Base-by-base conservation (phyloP, 345 rosid species). In the Gossypium thurberi region DNA sequence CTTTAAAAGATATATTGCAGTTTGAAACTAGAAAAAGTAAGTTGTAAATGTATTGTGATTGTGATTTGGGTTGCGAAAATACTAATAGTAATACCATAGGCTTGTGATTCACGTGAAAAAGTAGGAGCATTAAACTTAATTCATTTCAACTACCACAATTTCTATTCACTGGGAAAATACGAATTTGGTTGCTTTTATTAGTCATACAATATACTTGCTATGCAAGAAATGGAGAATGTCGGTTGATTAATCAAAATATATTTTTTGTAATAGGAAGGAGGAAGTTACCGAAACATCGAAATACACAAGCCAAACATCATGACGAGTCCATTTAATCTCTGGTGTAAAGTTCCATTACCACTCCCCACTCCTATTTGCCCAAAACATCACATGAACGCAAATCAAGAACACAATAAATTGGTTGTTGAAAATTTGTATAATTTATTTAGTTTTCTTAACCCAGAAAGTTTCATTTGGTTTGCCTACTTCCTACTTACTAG, bases 251-350 rank as follows among this genome's bases (percentile, higher is more conserved):
- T 26, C 25, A 33, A 33, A 33, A 33, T 33, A 5, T 33, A 5
- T 5, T 33, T 5, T 13, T 55, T 57, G 62, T 23, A 12, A 15
- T 50, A 42, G 25, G 7, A 12, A 37, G 15, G 50, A 20, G 55
- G 66, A 71, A 59, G 56, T 42, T 71, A 58, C 75, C 42, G 75
- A 46, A 71, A 28, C 66, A 43, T 71, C 66, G 6, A 13, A 37
- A 58, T 7, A 23, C 20, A 18, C 15, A 65, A 43, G 23, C 40
- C 40, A 10, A 71, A 9, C 20, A 46, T 33, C 40, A 33, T 33
- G 40, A 33, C 4, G 40, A 5, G 40, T 33, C 40, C 40, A 33
- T 5, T 33, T 33, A 33, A 33, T 6, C 40, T 7, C 40, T 33
- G 40, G 40, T 33, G 40, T 33, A 33, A 33, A 33, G 40, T 33